These are phyloP conservation scores for Jatropha curcas DNA, from an alignment of 345 rosid genomes.

Conservation along the genomic window DNA sequence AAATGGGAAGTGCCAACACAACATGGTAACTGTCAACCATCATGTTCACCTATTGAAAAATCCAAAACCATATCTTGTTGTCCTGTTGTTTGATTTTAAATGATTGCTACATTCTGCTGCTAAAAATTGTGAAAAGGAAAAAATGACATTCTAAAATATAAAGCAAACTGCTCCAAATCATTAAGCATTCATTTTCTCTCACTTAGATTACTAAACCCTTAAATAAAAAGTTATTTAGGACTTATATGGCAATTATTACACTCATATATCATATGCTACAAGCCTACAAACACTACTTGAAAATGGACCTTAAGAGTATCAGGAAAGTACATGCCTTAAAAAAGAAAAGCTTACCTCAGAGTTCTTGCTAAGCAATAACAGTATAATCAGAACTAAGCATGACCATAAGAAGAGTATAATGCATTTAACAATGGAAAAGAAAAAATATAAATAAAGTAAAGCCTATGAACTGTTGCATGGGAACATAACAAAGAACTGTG, in stretches of 20 bases:
- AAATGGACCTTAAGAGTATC: background rate
- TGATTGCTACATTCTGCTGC: conserved; percentile 71
- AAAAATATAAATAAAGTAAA: background rate
- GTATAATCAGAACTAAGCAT: background rate
- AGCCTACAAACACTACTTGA: too few species aligned
- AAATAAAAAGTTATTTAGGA: background rate
- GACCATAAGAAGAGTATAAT: background rate
- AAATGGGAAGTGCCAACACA: conserved; percentile 53
- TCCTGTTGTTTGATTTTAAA: conserved; percentile 84
- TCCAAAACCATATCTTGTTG: conserved; percentile 66
- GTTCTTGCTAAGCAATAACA: background rate
- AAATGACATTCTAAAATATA: background rate
- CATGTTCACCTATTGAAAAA: conserved; percentile 78
- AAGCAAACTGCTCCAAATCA: background rate
- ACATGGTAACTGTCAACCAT: conserved; percentile 79
- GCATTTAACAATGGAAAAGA: background rate
- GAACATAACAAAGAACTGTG: background rate
- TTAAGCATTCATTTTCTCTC: background rate
- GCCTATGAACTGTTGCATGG: background rate
- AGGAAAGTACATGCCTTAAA: background rate
- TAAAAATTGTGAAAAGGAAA: background rate
- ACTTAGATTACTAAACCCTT: background rate
- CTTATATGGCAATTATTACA: background rate
- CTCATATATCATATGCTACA: background rate
- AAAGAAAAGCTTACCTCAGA: background rate